Evolutionary conservation across 2,329 filamentous ascomycete genomes (phyloP), one percentile per base, ranked within the genome.

Genomic region (Zalaria sp.): DNA sequence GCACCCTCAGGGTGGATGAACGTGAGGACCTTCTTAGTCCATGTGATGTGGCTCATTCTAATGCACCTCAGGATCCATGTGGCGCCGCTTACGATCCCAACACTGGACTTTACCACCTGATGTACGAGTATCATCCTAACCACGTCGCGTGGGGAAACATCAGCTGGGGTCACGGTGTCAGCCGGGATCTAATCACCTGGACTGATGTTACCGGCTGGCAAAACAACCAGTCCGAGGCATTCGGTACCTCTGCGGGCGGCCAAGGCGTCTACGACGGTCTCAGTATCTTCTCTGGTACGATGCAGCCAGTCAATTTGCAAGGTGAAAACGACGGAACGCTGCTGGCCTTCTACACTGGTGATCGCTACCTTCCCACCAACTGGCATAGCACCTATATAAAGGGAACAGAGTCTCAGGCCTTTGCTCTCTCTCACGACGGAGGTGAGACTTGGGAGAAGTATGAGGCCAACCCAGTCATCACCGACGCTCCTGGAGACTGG

Each of bases 281-380:
- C 8, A 70, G 71, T 1, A 66, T 73, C 28, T 74, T 74, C 51
- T 69, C 65, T 4, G 71, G 71, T 3, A 69, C 67, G 32, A 61
- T 63, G 3, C 63, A 67, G 46, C 65, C 71, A 1, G 65, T 69
- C 5, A 71, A 70, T 8, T 52, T 68, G 0, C 48, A 62, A 3
- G 69, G 68, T 28, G 61, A 68, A 43, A 50, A 59, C 34, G 60
- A 69, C 46, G 66, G 65, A 34, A 65, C 65, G 4, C 58, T 70
- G 2, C 56, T 66, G 8, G 50, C 60, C 9, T 64, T 70, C 44
- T 71, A 71, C 53, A 71, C 68, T 2, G 65, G 63, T 2, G 65
- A 68, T 3, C 60, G 59, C 5, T 50, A 62, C 5, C 55, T 69
- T 2, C 67, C 68, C 1, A 68, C 66, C 8, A 62, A 57, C 43